phyloP scores from a whole-genome alignment of 768 basidiomycete genomes.

The Chalciporus pseudorubinellus region DNA sequence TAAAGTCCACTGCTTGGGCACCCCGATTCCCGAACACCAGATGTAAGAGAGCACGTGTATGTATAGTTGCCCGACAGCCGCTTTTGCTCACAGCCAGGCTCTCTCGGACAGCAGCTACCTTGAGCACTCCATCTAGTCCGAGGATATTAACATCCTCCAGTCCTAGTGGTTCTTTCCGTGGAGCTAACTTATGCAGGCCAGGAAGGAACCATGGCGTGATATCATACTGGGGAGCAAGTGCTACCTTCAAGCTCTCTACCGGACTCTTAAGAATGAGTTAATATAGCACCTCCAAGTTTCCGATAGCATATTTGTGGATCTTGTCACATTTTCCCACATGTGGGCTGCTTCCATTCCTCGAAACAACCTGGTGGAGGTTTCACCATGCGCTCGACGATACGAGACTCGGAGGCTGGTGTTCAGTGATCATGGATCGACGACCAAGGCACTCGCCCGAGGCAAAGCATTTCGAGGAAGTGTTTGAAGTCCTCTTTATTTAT shows the following conservation, averaged over 20 bases:
- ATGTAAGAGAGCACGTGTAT: neutral
- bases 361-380: neutral
- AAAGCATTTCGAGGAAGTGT: slow-evolving; percentile 23
- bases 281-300: slow-evolving; percentile 28
- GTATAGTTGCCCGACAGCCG: neutral
- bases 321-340: slow-evolving; percentile 36
- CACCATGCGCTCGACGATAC: too few relatives aligned
- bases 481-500: slow-evolving; percentile 13
- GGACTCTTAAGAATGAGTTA: neutral
- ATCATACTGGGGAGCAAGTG: slow-evolving; percentile 30
- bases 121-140: slow-evolving; percentile 17
- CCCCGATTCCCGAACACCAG: slow-evolving; percentile 5
- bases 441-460: slow-evolving; percentile 9
- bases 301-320: slow-evolving; percentile 30
- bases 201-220: slow-evolving; percentile 35
- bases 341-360: slow-evolving; percentile 37
- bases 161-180: slow-evolving; percentile 16
- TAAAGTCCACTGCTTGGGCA: slow-evolving; percentile 13
- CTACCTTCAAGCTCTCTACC: slow-evolving; percentile 30
- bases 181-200: slow-evolving; percentile 24
- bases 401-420: neutral
- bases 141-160: slow-evolving; percentile 13
- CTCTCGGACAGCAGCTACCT: slow-evolving; percentile 21
- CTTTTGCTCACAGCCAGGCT: neutral
- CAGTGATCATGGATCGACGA: neutral